phyloP scores from a whole-genome alignment of 306 rosid genomes.

The Psophocarpus tetragonolobus region DNA sequence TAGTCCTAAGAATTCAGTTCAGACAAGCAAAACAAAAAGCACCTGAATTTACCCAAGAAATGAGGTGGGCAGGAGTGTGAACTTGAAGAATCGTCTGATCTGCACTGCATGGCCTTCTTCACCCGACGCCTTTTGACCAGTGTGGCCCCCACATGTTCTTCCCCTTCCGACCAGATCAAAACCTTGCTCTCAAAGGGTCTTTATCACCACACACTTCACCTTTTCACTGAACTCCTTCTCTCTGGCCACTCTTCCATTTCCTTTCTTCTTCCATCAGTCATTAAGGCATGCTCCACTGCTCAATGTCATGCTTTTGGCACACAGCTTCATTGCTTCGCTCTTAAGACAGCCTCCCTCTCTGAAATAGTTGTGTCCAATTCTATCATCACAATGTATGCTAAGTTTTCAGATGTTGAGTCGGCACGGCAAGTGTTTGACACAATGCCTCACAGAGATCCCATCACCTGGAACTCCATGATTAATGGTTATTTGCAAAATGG shows the following conservation, averaged over 20 bases:
- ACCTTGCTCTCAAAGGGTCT: slow-evolving; percentile 49
- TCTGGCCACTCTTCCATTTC: slow-evolving; percentile 27
- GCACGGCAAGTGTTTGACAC: slow-evolving; percentile 64
- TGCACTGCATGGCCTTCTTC: slow-evolving; percentile 30
- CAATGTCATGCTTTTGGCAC: slow-evolving; percentile 41
- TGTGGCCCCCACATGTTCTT: slow-evolving; percentile 5
- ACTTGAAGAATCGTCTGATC: background rate
- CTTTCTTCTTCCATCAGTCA: slow-evolving; percentile 60
- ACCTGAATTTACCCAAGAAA: background rate
- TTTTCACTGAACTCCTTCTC: slow-evolving; percentile 48
- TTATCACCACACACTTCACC: slow-evolving; percentile 41
- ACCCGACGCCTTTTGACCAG: slow-evolving; percentile 19
- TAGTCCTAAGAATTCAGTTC: background rate
- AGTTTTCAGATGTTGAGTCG: slow-evolving; percentile 27
- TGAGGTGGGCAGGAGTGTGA: background rate
- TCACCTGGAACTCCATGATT: slow-evolving; percentile 66
- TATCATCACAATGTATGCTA: slow-evolving; percentile 60
- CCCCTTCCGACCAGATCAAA: slow-evolving; percentile 43
- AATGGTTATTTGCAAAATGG: slow-evolving; percentile 68
- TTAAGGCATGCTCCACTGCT: slow-evolving; percentile 58
- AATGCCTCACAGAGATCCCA: slow-evolving; percentile 54
- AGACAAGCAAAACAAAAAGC: background rate
- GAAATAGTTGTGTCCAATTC: slow-evolving; percentile 60
- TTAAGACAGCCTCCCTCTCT: slow-evolving; percentile 43
- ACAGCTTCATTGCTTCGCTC: slow-evolving; percentile 58